Conservation (phyloP, 148 eudicot species). For the Amaranthus cruentus region DNA sequence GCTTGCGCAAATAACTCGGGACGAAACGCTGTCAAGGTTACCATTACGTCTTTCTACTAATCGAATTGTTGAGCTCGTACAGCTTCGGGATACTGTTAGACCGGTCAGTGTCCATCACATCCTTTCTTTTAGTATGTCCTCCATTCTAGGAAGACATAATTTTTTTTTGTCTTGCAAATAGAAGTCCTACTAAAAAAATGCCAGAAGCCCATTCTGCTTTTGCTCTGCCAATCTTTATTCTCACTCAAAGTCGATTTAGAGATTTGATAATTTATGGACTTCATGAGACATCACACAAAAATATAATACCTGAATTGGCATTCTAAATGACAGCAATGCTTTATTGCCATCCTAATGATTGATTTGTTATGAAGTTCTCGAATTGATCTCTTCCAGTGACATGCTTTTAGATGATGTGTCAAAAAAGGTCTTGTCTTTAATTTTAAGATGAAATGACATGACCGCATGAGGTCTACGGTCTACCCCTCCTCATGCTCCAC, state of each 20-base stretch:
- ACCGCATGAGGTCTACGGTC: too few relatives aligned
- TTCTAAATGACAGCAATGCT: background rate
- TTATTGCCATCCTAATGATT: background rate
- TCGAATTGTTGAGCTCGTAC: slow-evolving; percentile 91
- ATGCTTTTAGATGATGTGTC: background rate
- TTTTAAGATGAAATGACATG: background rate
- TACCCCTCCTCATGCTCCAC: background rate
- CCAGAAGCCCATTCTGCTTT: background rate
- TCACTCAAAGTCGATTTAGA: background rate
- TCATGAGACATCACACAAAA: background rate
- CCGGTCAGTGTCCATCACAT: slow-evolving; percentile 67
- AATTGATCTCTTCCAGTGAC: background rate
- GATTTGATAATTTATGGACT: background rate
- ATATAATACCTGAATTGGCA: background rate
- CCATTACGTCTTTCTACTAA: slow-evolving; percentile 96
- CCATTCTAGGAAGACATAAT: background rate
- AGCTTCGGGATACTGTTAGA: slow-evolving; percentile 79
- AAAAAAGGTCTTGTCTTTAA: background rate
- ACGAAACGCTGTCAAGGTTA: slow-evolving; percentile 88
- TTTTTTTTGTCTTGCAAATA: background rate
- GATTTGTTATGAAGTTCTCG: background rate
- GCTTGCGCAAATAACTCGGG: slow-evolving; percentile 77
- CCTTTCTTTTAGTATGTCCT: background rate
- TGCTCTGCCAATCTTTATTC: background rate
- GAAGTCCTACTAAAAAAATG: background rate